Base-by-base conservation (phyloP, 495 filamentous ascomycete genomes). In the Neurospora terricola region DNA sequence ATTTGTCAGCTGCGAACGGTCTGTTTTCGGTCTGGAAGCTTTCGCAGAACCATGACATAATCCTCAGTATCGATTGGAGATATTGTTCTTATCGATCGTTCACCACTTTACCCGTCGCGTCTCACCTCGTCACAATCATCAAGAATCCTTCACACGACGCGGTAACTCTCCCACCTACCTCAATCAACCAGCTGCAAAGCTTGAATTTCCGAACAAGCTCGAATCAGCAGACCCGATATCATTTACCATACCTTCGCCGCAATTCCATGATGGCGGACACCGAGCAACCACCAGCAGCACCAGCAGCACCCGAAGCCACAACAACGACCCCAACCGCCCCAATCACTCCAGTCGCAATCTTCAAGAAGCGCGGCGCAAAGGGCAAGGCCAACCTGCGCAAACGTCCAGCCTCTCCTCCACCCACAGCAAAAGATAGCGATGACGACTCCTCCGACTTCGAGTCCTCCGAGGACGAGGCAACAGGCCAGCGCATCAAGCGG, bases 281-380 rank as follows among this genome's bases (percentile, higher is more conserved):
- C 62, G 75, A 69, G 4, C 76, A 80, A 72, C 74, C 80, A 54
- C 69, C 80, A 4, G 72, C 62, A 38, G 42, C 69, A 36, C 48
- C 71, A 38, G 39, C 68, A 42, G 23, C 70, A 27, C 21, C 73
- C 18, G 71, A 81, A 34, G 59, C 81, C 16, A 34, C 27, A 14
- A 66, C 38, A 34, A 38, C 69, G n/a, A 48, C 72, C n/a, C 34
- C 69, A 38, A 14, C 81, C 11, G 74, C 82, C 16, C 74, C 83
- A 7, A 71, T 79, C 16, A 82, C 82, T 4, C 83, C 87, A 16
- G 86, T 89, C 18, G 84, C 90, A 39, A 82, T 92, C 62, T 99
- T 99, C 88, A 97, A 97, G 78, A 97, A 96, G 82, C 92, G 95
- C 76, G 84, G 88, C 71, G 85, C 86, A 69, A 96, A 93, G 78